phyloP scores from a whole-genome alignment of 140 eudicot genomes.

The Senecio squalidus region DNA sequence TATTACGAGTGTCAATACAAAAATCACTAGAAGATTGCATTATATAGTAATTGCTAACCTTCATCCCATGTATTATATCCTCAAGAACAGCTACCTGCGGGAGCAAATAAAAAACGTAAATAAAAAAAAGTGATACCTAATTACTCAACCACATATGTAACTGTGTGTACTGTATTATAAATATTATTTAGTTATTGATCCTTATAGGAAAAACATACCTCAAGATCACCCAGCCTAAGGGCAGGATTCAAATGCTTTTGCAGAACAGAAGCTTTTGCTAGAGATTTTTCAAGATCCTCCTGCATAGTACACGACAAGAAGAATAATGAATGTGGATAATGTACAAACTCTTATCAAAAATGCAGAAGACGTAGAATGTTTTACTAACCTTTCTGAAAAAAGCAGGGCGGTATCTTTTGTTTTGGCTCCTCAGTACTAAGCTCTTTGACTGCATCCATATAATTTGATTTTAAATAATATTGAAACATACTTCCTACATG shows the following conservation, averaged over 20 bases:
- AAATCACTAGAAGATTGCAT: background rate
- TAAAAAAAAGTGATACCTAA: background rate
- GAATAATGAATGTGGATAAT: background rate
- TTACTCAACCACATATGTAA: background rate
- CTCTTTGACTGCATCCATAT: slow-evolving; percentile 63
- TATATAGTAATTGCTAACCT: slow-evolving; percentile 41
- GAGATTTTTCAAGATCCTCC: slow-evolving; percentile 90
- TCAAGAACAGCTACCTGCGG: slow-evolving; percentile 77
- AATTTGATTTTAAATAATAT: background rate
- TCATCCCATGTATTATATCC: slow-evolving; percentile 82
- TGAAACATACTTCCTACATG: background rate
- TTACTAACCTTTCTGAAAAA: slow-evolving; percentile 90
- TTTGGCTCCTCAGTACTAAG: slow-evolving; percentile 57
- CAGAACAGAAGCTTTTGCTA: slow-evolving; percentile 55
- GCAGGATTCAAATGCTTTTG: slow-evolving; percentile 55
- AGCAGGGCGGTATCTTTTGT: slow-evolving; percentile 71
- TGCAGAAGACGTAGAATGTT: background rate
- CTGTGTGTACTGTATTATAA: background rate
- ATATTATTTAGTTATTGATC: background rate
- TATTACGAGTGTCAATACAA: background rate
- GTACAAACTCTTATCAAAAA: background rate
- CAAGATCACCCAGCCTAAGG: slow-evolving; percentile 58
- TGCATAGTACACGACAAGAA: slow-evolving; percentile 16
- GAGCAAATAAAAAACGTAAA: slow-evolving; percentile 11
- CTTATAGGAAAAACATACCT: slow-evolving; percentile 36